Percentiles rank a stretch among this genome's conserved stretches.
These are phyloP conservation scores for Plasmodium inui DNA, from an alignment of 169 alveolate genomes.

Conservation along the genomic window DNA sequence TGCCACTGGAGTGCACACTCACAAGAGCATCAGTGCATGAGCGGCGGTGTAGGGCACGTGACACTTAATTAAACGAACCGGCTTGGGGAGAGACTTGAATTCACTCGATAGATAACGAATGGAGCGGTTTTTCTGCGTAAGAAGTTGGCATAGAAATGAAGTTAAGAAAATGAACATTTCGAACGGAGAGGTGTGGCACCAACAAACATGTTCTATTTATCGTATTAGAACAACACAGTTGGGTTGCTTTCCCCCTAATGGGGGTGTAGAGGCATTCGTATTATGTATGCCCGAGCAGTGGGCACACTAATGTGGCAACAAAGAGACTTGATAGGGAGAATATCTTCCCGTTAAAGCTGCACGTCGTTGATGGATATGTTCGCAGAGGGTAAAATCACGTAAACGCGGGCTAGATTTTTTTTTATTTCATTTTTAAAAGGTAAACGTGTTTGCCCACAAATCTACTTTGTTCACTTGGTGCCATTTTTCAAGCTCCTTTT, in stretches of 20 bases:
- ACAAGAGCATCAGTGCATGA: neutral
- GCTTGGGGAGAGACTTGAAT: slow-evolving; percentile 71
- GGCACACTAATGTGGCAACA: neutral
- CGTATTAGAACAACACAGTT: neutral
- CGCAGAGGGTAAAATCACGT: neutral
- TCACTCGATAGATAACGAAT: slow-evolving; percentile 45
- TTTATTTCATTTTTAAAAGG: slow-evolving; percentile 1
- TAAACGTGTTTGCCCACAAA: neutral
- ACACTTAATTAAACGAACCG: slow-evolving; percentile 15
- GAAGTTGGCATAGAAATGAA: neutral
- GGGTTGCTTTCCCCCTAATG: neutral
- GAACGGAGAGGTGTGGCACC: neutral
- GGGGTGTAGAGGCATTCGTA: neutral
- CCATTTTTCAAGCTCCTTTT: neutral
- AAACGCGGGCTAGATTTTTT: neutral
- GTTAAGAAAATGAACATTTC: neutral
- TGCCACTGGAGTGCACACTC: neutral
- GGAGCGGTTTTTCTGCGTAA: slow-evolving; percentile 28
- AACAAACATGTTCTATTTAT: neutral
- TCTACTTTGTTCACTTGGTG: neutral
- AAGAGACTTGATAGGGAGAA: neutral
- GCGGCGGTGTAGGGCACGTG: neutral
- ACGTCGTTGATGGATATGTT: neutral
- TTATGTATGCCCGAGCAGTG: neutral
- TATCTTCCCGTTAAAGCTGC: neutral